A percentile compares a stretch with the other conserved stretches of the same genome.
Evolutionary conservation across 2,329 filamentous ascomycete species (phyloP).

Genomic region (Arthrobotrys pseudoclavata): DNA sequence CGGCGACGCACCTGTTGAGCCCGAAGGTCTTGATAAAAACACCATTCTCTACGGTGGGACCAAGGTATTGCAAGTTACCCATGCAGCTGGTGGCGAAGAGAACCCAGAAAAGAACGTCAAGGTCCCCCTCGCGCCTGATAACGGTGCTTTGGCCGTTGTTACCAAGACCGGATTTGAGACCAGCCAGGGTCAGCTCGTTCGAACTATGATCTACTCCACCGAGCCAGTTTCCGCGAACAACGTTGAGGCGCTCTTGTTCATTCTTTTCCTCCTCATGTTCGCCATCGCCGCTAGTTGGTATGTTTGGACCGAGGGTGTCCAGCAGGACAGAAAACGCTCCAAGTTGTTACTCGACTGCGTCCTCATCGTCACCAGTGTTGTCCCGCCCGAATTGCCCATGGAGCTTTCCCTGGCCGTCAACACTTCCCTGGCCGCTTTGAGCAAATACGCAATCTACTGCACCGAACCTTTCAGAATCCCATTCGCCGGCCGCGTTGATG

Average conservation of each 20-base stretch:
- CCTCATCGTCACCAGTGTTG: constrained; percentile 96
- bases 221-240: constrained; percentile 99
- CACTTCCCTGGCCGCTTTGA: constrained; percentile 92
- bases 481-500: constrained; percentile 92
- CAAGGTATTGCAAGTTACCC: constrained; percentile 87
- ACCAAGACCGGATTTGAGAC: constrained; percentile 99
- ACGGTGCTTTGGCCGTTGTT: constrained; percentile 92
- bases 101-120: constrained; percentile 69
- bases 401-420: constrained; percentile 97
- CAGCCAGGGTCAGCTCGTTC: constrained; percentile 94
- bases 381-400: constrained; percentile 98
- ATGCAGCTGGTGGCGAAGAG: constrained; percentile 57
- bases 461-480: constrained; percentile 99
- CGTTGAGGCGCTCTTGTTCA: constrained; percentile 94
- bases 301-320: constrained; percentile 96
- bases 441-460: constrained; percentile 97
- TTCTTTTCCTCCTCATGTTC: constrained; percentile 94
- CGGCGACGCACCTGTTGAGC: constrained; percentile 81
- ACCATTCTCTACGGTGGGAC: constrained; percentile 96
- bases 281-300: constrained; percentile 98
- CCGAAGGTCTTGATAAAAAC: constrained; percentile 95
- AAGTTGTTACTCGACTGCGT: constrained; percentile 97
- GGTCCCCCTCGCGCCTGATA: constrained; percentile 87
- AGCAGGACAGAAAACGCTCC: constrained; percentile 93
- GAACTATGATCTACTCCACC: constrained; percentile 99